Conservation (phyloP, 768 basidiomycete species). For the Suillus sp. region DNA sequence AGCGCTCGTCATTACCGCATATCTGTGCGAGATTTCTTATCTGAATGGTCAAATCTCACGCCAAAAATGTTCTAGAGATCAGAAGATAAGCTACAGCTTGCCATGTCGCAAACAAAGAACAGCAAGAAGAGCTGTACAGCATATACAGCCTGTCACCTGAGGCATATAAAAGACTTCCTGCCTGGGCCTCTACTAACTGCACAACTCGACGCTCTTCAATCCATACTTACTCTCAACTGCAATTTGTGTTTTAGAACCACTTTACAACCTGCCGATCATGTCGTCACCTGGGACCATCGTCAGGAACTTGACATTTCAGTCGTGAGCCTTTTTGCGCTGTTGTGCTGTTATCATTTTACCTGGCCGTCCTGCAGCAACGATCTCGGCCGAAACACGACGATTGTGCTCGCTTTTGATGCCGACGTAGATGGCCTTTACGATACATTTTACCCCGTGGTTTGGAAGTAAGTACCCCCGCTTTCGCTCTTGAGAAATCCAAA, state of each 20-base stretch:
- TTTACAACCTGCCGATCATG: background rate
- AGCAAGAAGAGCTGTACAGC: background rate
- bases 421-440: background rate
- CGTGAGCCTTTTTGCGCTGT: background rate
- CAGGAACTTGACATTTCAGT: slow-evolving; percentile 4
- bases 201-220: background rate
- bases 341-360: background rate
- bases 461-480: background rate
- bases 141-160: background rate
- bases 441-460: background rate
- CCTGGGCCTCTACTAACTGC: background rate
- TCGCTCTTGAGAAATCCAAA: background rate
- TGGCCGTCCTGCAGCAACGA: background rate
- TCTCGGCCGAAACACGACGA: background rate
- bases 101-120: background rate
- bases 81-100: background rate
- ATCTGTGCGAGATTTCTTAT: background rate
- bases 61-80: background rate
- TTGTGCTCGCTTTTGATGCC: background rate
- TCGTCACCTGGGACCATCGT: background rate
- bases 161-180: background rate
- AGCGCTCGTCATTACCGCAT: background rate
- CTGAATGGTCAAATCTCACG: background rate
- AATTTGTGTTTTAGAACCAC: background rate
- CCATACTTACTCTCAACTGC: background rate